Conservation (phyloP, 2,329 filamentous ascomycete species). For the Xylaria sp. region DNA sequence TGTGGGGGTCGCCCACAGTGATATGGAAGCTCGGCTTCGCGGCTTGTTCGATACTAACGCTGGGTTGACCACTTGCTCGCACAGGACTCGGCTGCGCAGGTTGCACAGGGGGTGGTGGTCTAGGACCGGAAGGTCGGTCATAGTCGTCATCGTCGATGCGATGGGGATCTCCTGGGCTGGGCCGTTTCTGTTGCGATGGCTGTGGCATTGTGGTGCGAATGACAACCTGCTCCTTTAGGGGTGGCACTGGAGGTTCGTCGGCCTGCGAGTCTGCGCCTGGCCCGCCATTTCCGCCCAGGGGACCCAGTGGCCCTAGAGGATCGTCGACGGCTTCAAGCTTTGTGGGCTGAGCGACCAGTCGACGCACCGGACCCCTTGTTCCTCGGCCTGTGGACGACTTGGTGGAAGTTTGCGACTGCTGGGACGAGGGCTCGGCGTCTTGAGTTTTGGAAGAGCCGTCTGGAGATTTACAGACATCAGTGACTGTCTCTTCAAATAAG, state of each 20-base stretch:
- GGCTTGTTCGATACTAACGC: constrained; percentile 91
- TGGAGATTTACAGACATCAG: constrained; percentile 36
- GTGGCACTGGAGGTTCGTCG: constrained; percentile 73
- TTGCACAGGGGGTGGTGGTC: constrained; percentile 74
- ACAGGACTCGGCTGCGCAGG: constrained; percentile 64
- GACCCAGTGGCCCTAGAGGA: constrained; percentile 81
- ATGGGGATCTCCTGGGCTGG: constrained; percentile 67
- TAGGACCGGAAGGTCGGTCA: constrained; percentile 61
- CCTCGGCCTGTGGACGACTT: constrained; percentile 46
- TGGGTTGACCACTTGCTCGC: constrained; percentile 71
- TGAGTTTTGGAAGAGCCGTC: constrained; percentile 43
- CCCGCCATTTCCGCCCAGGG: constrained; percentile 63
- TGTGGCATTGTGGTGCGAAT: constrained; percentile 68
- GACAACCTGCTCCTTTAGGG: constrained; percentile 73
- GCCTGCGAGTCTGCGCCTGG: constrained; percentile 49
- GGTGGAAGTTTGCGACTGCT: constrained; percentile 48
- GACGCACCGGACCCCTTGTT: constrained; percentile 57
- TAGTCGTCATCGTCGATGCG: constrained; percentile 78
- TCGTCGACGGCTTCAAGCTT: constrained; percentile 82
- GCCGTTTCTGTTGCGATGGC: constrained; percentile 55
- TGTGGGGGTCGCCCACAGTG: constrained; percentile 93
- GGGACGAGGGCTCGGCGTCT: constrained; percentile 47
- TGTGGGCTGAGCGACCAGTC: constrained; percentile 79
- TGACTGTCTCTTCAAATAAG: background rate
- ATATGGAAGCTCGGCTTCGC: constrained; percentile 93